Conservation (phyloP, 2,329 filamentous ascomycete species). For the Cladorrhinum sp. region DNA sequence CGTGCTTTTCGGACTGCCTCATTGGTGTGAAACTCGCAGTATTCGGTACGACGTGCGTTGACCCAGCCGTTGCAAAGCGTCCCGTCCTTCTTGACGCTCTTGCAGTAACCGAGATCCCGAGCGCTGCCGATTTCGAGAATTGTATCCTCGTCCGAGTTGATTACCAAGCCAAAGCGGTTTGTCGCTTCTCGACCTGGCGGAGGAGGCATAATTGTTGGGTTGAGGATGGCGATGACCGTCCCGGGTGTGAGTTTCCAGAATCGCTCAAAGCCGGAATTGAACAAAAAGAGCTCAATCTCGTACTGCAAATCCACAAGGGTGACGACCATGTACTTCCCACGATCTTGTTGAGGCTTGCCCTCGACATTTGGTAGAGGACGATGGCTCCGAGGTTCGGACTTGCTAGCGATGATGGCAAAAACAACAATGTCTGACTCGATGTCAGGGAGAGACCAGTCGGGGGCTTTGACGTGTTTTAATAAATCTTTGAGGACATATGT, state of each 20-base stretch:
- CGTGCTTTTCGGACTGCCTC: slow-evolving; percentile 68
- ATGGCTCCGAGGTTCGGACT: slow-evolving; percentile 73
- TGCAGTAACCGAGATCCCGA: slow-evolving; percentile 85
- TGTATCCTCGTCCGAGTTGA: slow-evolving; percentile 82
- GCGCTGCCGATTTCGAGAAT: slow-evolving; percentile 85
- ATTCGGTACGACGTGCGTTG: slow-evolving; percentile 81
- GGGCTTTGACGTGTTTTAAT: slow-evolving; percentile 75
- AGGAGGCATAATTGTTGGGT: slow-evolving; percentile 87
- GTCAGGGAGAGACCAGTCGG: slow-evolving; percentile 76
- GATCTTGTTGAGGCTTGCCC: slow-evolving; percentile 52
- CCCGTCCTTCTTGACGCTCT: slow-evolving; percentile 80
- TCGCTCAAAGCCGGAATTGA: slow-evolving; percentile 82
- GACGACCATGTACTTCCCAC: slow-evolving; percentile 89
- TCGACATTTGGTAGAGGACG: slow-evolving; percentile 44
- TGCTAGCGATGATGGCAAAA: slow-evolving; percentile 81
- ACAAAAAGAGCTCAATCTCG: slow-evolving; percentile 89
- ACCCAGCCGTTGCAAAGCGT: slow-evolving; percentile 79
- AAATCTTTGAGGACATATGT: slow-evolving; percentile 77
- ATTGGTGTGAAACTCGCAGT: slow-evolving; percentile 91
- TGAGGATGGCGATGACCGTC: slow-evolving; percentile 89
- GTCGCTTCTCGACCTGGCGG: slow-evolving; percentile 71
- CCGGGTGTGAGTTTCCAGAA: slow-evolving; percentile 94
- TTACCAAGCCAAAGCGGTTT: slow-evolving; percentile 78
- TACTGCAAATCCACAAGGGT: slow-evolving; percentile 84
- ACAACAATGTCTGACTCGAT: slow-evolving; percentile 87